Evolutionary conservation across 306 rosid genomes (phyloP).

Genomic region (cucumber (Cucumis sativus)): DNA sequence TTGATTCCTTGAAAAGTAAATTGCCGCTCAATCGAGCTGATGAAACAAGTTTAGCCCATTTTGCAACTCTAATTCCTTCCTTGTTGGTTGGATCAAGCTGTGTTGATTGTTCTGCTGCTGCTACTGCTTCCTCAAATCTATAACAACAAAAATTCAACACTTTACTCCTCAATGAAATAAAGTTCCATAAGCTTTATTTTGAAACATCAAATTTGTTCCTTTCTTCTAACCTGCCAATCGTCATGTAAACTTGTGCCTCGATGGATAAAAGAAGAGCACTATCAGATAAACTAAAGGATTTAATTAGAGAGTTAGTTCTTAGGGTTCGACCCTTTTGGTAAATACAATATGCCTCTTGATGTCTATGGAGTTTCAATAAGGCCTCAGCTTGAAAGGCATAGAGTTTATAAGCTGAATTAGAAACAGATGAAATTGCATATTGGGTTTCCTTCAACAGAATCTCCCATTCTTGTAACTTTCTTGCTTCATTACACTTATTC

Average conservation of each 20-base stretch:
- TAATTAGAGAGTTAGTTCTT: constrained; percentile 30
- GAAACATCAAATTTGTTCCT: background rate
- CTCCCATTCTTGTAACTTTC: constrained; percentile 52
- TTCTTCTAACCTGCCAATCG: constrained; percentile 66
- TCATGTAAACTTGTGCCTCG: constrained; percentile 54
- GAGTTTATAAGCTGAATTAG: constrained; percentile 68
- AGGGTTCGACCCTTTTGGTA: constrained; percentile 51
- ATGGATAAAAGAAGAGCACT: constrained; percentile 47
- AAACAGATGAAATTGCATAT: constrained; percentile 52
- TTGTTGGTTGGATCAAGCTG: constrained; percentile 48
- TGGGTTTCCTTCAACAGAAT: constrained; percentile 50
- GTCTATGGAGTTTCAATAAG: constrained; percentile 50
- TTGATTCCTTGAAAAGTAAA: constrained; percentile 73
- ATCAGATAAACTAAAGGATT: constrained; percentile 39
- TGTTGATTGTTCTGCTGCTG: constrained; percentile 49
- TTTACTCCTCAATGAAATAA: background rate
- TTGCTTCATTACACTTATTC: constrained; percentile 43
- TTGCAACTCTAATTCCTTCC: constrained; percentile 37
- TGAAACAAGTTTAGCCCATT: constrained; percentile 45
- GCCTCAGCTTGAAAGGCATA: constrained; percentile 87
- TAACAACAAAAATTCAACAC: background rate
- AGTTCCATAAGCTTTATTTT: background rate
- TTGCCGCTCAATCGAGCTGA: constrained; percentile 80
- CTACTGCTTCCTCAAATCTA: constrained; percentile 79
- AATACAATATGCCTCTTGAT: constrained; percentile 57